Conservation (phyloP, 1,284 basidiomycete species). For the Apiotrichum mycotoxinovorans region DNA sequence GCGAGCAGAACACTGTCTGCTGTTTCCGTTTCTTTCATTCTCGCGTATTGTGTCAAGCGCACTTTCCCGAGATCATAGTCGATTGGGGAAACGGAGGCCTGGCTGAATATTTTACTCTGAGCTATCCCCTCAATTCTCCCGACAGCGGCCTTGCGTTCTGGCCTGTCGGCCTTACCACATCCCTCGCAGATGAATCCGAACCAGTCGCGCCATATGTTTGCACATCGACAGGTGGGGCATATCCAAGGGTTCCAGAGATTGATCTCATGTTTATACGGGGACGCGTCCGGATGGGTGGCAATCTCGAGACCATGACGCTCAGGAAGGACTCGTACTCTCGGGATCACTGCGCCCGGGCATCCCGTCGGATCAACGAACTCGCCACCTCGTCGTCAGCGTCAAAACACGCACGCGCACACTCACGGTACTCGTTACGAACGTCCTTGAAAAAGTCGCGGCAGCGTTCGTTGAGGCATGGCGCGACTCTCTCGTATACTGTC, state of each 20-base stretch:
- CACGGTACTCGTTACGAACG: background rate
- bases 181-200: conserved; percentile 38
- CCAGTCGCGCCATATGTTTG: conserved; percentile 42
- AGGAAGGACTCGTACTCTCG: too few species aligned
- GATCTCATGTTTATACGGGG: too few species aligned
- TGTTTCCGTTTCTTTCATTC: too few species aligned
- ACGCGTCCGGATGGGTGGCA: conserved; percentile 16
- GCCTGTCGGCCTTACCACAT: conserved; percentile 20
- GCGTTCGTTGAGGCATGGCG: conserved; percentile 19
- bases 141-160: conserved; percentile 17
- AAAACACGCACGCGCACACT: background rate
- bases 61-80: too few species aligned
- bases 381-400: background rate
- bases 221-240: conserved; percentile 36
- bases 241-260: conserved; percentile 42
- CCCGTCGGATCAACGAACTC: background rate
- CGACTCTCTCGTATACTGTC: conserved; percentile 12
- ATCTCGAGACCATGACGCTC: background rate
- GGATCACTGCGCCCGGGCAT: too few species aligned
- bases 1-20: too few species aligned
- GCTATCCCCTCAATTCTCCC: too few species aligned
- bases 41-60: too few species aligned
- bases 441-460: conserved; percentile 4
- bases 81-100: too few species aligned
- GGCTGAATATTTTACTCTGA: too few species aligned